These are phyloP conservation scores for Blastomyces gilchristii DNA, from an alignment of 2,329 filamentous ascomycete species.

Conservation along the genomic window DNA sequence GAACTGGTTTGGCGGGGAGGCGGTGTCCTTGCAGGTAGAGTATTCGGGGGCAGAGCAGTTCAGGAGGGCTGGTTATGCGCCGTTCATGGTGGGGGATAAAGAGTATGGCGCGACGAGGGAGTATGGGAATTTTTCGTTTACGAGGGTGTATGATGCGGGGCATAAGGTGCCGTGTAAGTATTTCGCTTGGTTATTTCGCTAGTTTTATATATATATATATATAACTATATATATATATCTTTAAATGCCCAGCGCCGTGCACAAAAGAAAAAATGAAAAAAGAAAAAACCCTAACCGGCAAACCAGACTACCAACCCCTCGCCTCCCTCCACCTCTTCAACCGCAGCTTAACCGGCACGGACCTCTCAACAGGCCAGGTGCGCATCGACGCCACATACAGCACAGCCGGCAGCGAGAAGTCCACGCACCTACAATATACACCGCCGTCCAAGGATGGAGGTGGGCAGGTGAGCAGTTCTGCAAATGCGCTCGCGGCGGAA, in stretches of 20 bases:
- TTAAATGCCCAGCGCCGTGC: no score
- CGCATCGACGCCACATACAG: constrained; percentile 28
- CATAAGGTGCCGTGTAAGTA: constrained; percentile 27
- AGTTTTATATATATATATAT: no score
- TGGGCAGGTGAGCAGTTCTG: background rate
- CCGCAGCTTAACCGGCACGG: constrained; percentile 44
- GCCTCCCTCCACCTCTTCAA: constrained; percentile 52
- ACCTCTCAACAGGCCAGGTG: constrained; percentile 44
- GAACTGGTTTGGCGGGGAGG: constrained; percentile 43
- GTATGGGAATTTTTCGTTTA: constrained; percentile 33
- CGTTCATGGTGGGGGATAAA: constrained; percentile 24
- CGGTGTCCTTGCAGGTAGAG: constrained; percentile 36
- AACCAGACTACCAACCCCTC: constrained; percentile 45
- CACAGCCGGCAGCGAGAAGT: constrained; percentile 32
- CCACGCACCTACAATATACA: constrained; percentile 39
- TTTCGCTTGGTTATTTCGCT: no score
- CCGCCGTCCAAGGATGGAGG: background rate
- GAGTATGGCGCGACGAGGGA: constrained; percentile 34
- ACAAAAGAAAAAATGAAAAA: no score
- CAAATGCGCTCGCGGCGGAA: background rate
- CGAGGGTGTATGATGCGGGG: constrained; percentile 26
- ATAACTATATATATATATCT: no score
- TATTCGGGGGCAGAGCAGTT: constrained; percentile 34
- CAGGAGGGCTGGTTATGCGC: constrained; percentile 34
- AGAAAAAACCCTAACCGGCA: no score